Evolutionary conservation across 2,329 filamentous ascomycete species (phyloP).

Genomic region (Hyphodiscus sp.): DNA sequence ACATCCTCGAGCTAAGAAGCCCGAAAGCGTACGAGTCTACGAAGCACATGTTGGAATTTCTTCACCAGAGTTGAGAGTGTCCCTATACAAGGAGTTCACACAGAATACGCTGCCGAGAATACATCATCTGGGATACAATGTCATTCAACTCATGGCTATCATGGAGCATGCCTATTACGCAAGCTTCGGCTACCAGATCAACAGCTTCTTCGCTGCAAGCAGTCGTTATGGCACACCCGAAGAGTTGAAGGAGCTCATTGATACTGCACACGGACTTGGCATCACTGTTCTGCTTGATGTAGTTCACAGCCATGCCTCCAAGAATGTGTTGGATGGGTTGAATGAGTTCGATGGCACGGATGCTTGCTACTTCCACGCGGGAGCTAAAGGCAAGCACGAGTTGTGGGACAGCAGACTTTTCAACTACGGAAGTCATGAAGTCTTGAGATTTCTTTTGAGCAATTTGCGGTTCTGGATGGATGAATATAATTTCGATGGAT

Average conservation of each 20-base stretch:
- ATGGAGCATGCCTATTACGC: constrained; percentile 99
- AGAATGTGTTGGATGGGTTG: constrained; percentile 90
- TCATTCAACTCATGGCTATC: constrained; percentile 96
- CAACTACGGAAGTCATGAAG: constrained; percentile 94
- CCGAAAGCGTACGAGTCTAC: constrained; percentile 82
- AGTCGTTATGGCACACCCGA: constrained; percentile 92
- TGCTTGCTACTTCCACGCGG: constrained; percentile 91
- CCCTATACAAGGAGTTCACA: constrained; percentile 97
- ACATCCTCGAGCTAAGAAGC: constrained; percentile 74
- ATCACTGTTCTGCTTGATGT: constrained; percentile 90
- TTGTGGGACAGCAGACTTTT: constrained; percentile 95
- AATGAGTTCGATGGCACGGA: constrained; percentile 96
- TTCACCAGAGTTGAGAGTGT: constrained; percentile 78
- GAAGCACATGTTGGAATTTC: constrained; percentile 99
- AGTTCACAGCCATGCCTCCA: constrained; percentile 95
- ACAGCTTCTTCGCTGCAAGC: constrained; percentile 97
- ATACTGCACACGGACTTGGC: constrained; percentile 87
- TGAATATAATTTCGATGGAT: constrained; percentile 93
- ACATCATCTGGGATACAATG: constrained; percentile 86
- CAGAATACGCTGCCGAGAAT: constrained; percentile 87
- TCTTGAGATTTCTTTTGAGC: constrained; percentile 89
- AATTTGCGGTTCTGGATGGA: constrained; percentile 99
- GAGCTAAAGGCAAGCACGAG: constrained; percentile 77
- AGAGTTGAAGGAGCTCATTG: constrained; percentile 92
- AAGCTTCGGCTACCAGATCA: constrained; percentile 97